Evolutionary conservation across 148 eudicot species (phyloP).

Genomic region (Rhododendron simsii): DNA sequence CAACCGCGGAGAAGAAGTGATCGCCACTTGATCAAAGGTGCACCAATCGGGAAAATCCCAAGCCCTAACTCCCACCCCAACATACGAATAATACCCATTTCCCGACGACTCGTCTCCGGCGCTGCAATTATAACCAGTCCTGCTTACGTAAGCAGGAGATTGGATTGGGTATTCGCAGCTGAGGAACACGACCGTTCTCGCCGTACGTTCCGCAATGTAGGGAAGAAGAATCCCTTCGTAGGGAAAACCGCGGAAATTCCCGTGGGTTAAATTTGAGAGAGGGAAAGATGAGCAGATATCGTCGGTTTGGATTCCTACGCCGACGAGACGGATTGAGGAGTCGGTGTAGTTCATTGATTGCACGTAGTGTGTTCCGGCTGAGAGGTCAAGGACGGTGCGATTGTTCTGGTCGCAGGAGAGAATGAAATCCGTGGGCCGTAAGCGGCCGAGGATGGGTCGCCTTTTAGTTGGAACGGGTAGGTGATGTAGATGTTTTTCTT

Average conservation of each 20-base stretch:
- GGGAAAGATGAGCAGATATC: conserved; percentile 7
- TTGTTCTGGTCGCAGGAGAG: conserved; percentile 7
- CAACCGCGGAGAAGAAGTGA: no score
- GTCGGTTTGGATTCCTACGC: neutral
- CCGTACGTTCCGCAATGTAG: no score
- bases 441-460: neutral
- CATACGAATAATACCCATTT: neutral
- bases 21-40: neutral
- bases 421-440: neutral
- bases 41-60: no score
- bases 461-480: neutral
- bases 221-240: no score
- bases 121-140: neutral
- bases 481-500: conserved; percentile 1
- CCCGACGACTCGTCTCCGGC: no score
- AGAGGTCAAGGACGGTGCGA: neutral
- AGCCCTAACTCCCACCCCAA: neutral
- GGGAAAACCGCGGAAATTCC: no score
- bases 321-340: conserved; percentile 7
- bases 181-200: neutral
- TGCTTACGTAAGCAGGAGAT: neutral
- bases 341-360: conserved; percentile 14
- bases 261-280: neutral
- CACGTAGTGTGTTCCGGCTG: conserved; percentile 9
- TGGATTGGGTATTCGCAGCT: conserved; percentile 7